Evolutionary conservation across 2,329 filamentous ascomycete genomes (phyloP).

Genomic region (Ophiostoma tasmaniense): DNA sequence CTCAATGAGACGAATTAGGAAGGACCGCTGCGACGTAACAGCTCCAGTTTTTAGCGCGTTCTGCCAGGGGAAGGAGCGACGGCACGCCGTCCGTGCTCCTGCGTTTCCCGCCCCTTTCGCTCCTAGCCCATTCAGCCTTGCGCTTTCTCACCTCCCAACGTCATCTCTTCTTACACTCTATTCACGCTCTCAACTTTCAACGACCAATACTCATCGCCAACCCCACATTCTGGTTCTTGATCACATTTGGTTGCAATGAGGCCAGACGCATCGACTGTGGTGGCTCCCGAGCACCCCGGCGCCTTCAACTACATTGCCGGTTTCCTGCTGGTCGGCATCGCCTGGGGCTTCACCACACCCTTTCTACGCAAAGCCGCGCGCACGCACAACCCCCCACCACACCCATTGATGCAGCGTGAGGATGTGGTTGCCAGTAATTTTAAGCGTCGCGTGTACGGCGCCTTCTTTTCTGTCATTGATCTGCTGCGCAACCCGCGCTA

Average conservation of each 20-base stretch:
- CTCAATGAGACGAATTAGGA: neutral
- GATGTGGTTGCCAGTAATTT: conserved; percentile 51
- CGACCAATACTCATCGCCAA: neutral
- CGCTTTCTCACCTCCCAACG: neutral
- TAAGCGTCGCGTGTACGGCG: conserved; percentile 51
- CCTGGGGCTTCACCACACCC: conserved; percentile 86
- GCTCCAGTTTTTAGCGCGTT: conserved; percentile 3
- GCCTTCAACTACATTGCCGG: conserved; percentile 76
- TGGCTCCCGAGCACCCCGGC: conserved; percentile 9
- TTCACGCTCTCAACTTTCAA: neutral
- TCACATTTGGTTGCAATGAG: too few relatives aligned
- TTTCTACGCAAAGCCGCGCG: conserved; percentile 85
- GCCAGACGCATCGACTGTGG: neutral
- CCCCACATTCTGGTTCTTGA: neutral
- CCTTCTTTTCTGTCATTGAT: conserved; percentile 68
- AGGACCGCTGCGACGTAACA: neutral
- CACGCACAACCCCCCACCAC: conserved; percentile 57
- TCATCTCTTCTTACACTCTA: neutral
- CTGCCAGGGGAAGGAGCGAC: neutral
- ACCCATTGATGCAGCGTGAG: conserved; percentile 44
- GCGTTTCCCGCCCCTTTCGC: neutral
- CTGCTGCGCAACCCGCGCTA: conserved; percentile 75
- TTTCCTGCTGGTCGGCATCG: conserved; percentile 82
- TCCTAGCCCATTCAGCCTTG: neutral
- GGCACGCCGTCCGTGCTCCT: neutral